Percentiles rank a stretch among this genome's conserved stretches.
Evolutionary conservation across 1,139 yeast species (phyloP).

Genomic region (Yamadazyma songkhlaensis): DNA sequence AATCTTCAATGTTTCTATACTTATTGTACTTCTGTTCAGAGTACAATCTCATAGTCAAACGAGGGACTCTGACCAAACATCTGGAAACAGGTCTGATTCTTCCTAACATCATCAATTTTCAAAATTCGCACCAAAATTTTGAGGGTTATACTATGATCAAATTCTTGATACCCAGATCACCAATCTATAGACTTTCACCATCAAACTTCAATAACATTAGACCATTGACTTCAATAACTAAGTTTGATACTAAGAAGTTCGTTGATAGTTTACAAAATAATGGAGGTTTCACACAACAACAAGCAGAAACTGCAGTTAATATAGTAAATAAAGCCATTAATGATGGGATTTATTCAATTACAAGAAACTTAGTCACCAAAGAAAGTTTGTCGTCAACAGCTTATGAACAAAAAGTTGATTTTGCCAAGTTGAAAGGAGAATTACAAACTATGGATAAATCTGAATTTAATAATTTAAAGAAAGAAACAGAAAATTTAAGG

Average conservation of each 20-base stretch:
- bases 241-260: slow-evolving; percentile 77
- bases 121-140: neutral
- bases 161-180: slow-evolving; percentile 25
- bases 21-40: slow-evolving; percentile 12
- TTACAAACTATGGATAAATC: slow-evolving; percentile 83
- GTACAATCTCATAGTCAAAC: slow-evolving; percentile 9
- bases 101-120: neutral
- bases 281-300: slow-evolving; percentile 69
- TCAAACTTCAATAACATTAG: no score
- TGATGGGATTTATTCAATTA: slow-evolving; percentile 76
- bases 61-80: neutral
- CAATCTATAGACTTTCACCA: no score
- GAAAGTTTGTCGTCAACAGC: slow-evolving; percentile 81
- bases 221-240: slow-evolving; percentile 20
- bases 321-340: slow-evolving; percentile 75
- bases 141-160: slow-evolving; percentile 25
- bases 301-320: slow-evolving; percentile 77
- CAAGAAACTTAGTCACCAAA: slow-evolving; percentile 74
- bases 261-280: slow-evolving; percentile 64
- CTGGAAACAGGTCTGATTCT: no score
- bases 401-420: slow-evolving; percentile 94
- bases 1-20: slow-evolving; percentile 30
- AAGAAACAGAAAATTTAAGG: slow-evolving; percentile 82
- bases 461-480: slow-evolving; percentile 76
- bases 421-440: slow-evolving; percentile 90